Percentiles rank a stretch among this genome's conserved stretches.
Conservation (phyloP, 345 rosid genomes). For the Lepidium aucheri region DNA sequence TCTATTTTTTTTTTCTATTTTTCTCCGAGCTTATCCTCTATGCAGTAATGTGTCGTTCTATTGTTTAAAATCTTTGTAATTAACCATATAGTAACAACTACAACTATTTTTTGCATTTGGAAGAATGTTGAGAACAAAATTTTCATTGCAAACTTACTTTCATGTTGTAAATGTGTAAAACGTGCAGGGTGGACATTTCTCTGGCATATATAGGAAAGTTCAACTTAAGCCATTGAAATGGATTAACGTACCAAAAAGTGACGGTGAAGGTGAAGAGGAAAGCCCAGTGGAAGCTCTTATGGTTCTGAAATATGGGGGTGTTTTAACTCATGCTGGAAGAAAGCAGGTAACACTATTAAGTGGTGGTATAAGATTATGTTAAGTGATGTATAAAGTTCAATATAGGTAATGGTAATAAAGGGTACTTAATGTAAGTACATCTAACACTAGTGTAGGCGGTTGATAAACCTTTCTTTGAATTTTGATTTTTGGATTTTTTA, state of each 20-base stretch:
- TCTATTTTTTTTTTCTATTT: not conserved
- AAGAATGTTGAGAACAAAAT: not conserved
- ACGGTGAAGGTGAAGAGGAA: constrained; percentile 95
- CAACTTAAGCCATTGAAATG: constrained; percentile 94
- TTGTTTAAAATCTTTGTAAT: not conserved
- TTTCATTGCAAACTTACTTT: not conserved
- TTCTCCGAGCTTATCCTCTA: constrained; percentile 4
- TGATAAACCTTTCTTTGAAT: not conserved
- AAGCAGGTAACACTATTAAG: constrained; percentile 56
- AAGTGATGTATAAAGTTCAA: not conserved
- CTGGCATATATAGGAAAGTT: constrained; percentile 98
- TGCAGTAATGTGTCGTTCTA: not conserved
- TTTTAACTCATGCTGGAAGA: constrained; percentile 99
- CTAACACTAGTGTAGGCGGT: not conserved
- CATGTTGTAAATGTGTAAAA: constrained; percentile 5
- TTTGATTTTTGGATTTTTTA: constrained; percentile 3
- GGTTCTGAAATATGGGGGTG: constrained; percentile 99
- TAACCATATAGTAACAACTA: not conserved
- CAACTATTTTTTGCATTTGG: not conserved
- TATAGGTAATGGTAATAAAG: not conserved
- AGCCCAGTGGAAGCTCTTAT: constrained; percentile 94
- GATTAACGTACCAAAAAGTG: constrained; percentile 64
- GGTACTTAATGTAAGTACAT: not conserved
- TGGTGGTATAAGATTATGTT: not conserved
- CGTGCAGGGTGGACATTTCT: constrained; percentile 93